Evolutionary conservation across 2,329 filamentous ascomycete species (phyloP).

Genomic region (Talaromyces sp.): DNA sequence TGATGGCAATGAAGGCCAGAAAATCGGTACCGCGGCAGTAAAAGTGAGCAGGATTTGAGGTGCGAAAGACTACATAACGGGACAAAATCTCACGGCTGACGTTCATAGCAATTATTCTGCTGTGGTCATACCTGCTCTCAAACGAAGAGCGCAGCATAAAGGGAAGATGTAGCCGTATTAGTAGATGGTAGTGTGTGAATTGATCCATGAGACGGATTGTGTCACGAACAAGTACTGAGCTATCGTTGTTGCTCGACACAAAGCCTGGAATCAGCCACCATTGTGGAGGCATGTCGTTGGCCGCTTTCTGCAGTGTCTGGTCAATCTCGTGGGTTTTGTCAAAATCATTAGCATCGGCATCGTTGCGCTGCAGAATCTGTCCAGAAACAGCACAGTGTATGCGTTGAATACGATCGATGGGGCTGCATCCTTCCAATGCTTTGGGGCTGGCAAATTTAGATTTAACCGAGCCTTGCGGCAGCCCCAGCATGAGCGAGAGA

Average conservation of each 20-base stretch:
- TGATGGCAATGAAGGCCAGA: constrained; percentile 39
- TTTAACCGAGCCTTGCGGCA: constrained; percentile 27
- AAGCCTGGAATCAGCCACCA: constrained; percentile 45
- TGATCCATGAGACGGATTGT: constrained; percentile 42
- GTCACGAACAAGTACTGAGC: constrained; percentile 24
- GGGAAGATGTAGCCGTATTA: constrained; percentile 52
- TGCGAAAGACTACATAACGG: constrained; percentile 46
- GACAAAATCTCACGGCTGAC: constrained; percentile 49
- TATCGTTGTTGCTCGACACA: constrained; percentile 5
- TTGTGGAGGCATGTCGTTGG: constrained; percentile 35
- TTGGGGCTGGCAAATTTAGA: constrained; percentile 31
- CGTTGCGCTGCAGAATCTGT: constrained; percentile 48
- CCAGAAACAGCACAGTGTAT: constrained; percentile 41
- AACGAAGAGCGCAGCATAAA: constrained; percentile 44
- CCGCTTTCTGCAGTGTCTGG: constrained; percentile 37
- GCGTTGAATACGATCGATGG: constrained; percentile 44
- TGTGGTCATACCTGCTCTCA: constrained; percentile 41
- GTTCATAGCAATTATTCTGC: constrained; percentile 45
- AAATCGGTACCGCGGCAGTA: constrained; percentile 51
- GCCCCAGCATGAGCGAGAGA: constrained; percentile 38
- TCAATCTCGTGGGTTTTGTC: constrained; percentile 46
- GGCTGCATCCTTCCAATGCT: constrained; percentile 26
- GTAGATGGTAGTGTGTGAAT: constrained; percentile 47
- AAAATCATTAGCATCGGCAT: constrained; percentile 24
- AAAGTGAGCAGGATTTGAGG: constrained; percentile 30